phyloP scores from a whole-genome alignment of 73 alveolate genomes.

The Paramecium tetraurelia region DNA sequence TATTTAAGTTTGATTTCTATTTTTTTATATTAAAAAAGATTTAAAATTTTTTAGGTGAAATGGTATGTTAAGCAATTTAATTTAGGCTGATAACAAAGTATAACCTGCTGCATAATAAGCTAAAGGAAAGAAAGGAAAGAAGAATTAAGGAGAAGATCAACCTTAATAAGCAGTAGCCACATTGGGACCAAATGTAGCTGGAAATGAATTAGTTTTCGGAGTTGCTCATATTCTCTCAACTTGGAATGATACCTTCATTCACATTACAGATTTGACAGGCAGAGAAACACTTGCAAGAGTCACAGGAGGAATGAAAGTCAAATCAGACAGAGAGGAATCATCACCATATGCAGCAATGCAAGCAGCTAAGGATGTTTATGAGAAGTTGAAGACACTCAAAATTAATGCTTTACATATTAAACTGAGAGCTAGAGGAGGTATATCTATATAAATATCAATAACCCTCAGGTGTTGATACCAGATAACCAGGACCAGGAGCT shows the following conservation, averaged over 20 bases:
- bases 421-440: slow-evolving; percentile 98
- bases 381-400: slow-evolving; percentile 84
- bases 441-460: background rate
- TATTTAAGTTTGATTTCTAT: background rate
- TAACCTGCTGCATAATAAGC: slow-evolving; percentile 8
- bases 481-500: slow-evolving; percentile 98
- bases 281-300: slow-evolving; percentile 98
- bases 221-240: slow-evolving; percentile 98
- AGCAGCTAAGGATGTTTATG: slow-evolving; percentile 98
- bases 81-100: background rate
- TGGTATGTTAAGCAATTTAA: slow-evolving; percentile 23
- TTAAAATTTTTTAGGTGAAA: background rate
- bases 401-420: slow-evolving; percentile 97
- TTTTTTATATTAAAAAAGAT: slow-evolving; percentile 33
- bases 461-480: slow-evolving; percentile 54
- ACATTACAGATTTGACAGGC: slow-evolving; percentile 98
- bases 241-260: slow-evolving; percentile 98
- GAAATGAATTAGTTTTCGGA: slow-evolving; percentile 83
- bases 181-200: slow-evolving; percentile 59
- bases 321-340: slow-evolving; percentile 99
- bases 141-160: slow-evolving; percentile 1
- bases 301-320: slow-evolving; percentile 99
- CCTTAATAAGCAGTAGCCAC: background rate
- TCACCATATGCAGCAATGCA: slow-evolving; percentile 99
- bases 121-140: slow-evolving; percentile 31